Conservation (phyloP, 1,284 basidiomycete species). For the Cryptococcus sp. region DNA sequence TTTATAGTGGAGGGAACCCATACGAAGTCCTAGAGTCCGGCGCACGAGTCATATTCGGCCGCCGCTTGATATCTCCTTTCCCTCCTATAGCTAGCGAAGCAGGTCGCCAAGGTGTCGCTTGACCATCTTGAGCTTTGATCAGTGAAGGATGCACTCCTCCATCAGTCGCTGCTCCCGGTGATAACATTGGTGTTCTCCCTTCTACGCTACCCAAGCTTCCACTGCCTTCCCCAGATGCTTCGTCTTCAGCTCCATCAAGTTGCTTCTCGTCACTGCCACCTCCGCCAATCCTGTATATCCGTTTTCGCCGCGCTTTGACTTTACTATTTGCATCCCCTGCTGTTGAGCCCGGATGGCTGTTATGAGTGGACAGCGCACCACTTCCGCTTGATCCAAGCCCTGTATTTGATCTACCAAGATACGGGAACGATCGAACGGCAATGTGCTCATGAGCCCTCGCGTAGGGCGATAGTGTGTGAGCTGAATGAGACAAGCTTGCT, state of each 20-base stretch:
- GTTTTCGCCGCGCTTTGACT: conserved; percentile 73
- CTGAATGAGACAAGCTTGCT: conserved; percentile 77
- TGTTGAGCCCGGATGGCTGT: not conserved
- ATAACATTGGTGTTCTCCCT: no score
- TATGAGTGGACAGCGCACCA: conserved; percentile 19
- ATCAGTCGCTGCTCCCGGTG: not conserved
- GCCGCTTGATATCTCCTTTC: conserved; percentile 5
- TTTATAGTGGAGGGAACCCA: conserved; percentile 30
- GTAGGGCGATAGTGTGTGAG: conserved; percentile 88
- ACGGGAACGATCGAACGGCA: conserved; percentile 81
- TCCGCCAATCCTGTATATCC: conserved; percentile 69
- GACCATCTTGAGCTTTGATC: no score
- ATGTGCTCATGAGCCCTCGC: conserved; percentile 85
- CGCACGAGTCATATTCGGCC: conserved; percentile 22
- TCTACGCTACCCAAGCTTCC: not conserved
- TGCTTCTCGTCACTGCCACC: conserved; percentile 21
- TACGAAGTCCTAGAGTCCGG: conserved; percentile 32
- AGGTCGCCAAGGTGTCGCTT: no score
- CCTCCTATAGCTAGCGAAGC: no score
- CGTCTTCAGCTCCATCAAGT: conserved; percentile 1
- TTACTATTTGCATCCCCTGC: conserved; percentile 29
- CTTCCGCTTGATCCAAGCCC: not conserved
- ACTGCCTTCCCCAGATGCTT: not conserved
- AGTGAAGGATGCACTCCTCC: no score
- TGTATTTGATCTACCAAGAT: conserved; percentile 49